Evolutionary conservation across 2,329 filamentous ascomycete genomes (phyloP).

Genomic region (Aurifilum marmelostoma): DNA sequence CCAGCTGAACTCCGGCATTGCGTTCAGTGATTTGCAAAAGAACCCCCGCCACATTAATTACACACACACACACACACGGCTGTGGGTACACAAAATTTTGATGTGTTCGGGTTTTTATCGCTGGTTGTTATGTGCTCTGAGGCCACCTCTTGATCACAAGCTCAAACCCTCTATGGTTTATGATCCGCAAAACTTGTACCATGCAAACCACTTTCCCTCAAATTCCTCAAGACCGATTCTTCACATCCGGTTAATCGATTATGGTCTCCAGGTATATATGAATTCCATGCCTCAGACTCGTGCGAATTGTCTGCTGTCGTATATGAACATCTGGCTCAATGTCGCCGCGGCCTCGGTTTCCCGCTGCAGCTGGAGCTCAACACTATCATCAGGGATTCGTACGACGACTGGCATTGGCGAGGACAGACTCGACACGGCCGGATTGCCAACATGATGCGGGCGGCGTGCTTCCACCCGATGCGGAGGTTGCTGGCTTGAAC

Average conservation of each 20-base stretch:
- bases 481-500: background rate
- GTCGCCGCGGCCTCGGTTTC: conserved; percentile 27
- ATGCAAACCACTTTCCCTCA: background rate
- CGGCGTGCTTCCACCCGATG: conserved; percentile 13
- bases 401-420: background rate
- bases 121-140: background rate
- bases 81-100: background rate
- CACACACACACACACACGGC: background rate
- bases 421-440: conserved; percentile 1
- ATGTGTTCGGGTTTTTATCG: background rate
- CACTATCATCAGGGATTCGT: conserved; percentile 12
- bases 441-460: conserved; percentile 1
- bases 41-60: no score
- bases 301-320: conserved; percentile 19
- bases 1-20: no score
- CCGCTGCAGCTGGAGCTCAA: conserved; percentile 23
- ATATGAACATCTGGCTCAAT: conserved; percentile 22
- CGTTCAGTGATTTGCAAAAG: no score
- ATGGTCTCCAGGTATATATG: background rate
- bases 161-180: background rate
- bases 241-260: background rate
- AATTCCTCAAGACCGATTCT: background rate
- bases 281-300: conserved; percentile 3
- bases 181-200: background rate
- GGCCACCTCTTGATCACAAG: background rate